Evolutionary conservation across 345 rosid species (phyloP).

Genomic region (Eucalyptus marginata): DNA sequence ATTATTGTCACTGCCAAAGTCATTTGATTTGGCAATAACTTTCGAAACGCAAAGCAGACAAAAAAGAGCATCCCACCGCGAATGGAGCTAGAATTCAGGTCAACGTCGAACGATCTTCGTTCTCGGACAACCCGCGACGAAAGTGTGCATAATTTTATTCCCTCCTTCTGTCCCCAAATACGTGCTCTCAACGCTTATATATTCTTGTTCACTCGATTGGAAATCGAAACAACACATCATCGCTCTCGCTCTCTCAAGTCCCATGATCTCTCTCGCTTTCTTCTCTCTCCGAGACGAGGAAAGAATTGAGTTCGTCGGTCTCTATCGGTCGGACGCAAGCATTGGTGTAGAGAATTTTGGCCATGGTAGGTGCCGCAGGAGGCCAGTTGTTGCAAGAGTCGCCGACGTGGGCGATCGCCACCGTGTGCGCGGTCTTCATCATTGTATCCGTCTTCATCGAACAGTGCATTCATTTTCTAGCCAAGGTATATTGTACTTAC

Average conservation of each 20-base stretch:
- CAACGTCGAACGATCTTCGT: neutral
- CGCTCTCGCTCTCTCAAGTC: neutral
- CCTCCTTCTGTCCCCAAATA: neutral
- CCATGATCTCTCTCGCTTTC: neutral
- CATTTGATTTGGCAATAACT: neutral
- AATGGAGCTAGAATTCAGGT: neutral
- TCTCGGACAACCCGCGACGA: neutral
- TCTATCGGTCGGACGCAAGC: neutral
- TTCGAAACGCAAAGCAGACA: neutral
- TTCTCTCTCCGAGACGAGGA: neutral
- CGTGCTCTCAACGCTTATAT: neutral
- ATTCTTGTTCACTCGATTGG: neutral
- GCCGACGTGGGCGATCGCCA: constrained; percentile 65
- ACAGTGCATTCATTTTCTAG: constrained; percentile 28
- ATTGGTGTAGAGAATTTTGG: neutral
- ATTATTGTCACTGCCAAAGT: neutral
- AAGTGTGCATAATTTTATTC: neutral
- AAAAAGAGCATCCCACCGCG: neutral
- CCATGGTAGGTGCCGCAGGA: constrained; percentile 24
- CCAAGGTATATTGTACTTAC: constrained; percentile 5
- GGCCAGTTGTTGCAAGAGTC: constrained; percentile 25
- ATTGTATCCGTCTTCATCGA: constrained; percentile 34
- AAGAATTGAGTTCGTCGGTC: neutral
- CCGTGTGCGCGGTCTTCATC: constrained; percentile 32
- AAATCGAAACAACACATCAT: neutral